phyloP scores from a whole-genome alignment of 2,329 filamentous ascomycete species.

The Myriangium duriaei region DNA sequence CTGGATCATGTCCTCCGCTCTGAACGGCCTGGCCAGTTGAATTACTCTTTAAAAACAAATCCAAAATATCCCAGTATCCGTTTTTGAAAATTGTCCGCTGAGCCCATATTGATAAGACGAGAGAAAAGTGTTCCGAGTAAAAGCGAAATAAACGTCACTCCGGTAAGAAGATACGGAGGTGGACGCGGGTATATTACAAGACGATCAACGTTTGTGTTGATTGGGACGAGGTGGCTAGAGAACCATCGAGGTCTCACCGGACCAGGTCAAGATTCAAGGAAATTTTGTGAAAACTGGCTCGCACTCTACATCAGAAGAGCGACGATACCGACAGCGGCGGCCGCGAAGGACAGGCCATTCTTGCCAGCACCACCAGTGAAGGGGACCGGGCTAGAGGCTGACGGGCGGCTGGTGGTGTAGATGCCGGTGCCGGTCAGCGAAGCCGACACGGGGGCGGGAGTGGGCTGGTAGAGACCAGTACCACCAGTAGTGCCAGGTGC shows the following conservation, averaged over 20 bases:
- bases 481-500: conserved; percentile 18
- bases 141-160: too few species aligned
- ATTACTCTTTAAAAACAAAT: too few species aligned
- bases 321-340: conserved; percentile 15
- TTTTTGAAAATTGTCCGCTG: too few species aligned
- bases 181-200: conserved; percentile 5
- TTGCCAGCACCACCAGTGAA: conserved; percentile 16
- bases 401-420: conserved; percentile 14
- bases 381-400: conserved; percentile 12
- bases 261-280: background rate
- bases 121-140: too few species aligned
- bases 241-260: background rate
- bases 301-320: conserved; percentile 13
- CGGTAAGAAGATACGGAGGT: too few species aligned
- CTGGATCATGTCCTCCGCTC: background rate
- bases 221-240: background rate
- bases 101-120: too few species aligned
- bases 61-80: too few species aligned
- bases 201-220: background rate
- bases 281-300: background rate
- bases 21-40: too few species aligned
- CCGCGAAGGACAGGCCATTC: conserved; percentile 12
- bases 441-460: conserved; percentile 20
- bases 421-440: conserved; percentile 12
- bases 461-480: conserved; percentile 23